Conservation (phyloP, 192 early-diverging fungal genomes). For the Pecoramyces ruminantium region DNA sequence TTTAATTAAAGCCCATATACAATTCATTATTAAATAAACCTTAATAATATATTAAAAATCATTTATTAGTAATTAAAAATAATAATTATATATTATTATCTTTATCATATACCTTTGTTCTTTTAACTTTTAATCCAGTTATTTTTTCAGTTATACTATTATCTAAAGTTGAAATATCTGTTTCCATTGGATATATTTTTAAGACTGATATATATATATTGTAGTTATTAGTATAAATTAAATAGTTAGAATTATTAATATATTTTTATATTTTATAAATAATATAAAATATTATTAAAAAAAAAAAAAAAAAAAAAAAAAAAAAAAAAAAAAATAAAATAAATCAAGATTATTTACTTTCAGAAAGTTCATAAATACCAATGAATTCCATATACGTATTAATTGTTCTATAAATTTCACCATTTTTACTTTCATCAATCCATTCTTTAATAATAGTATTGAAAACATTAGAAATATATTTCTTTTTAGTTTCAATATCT, state of each 20-base stretch:
- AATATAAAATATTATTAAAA: no score
- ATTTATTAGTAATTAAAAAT: no score
- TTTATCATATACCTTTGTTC: not conserved
- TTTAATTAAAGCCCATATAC: not conserved
- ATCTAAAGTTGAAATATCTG: not conserved
- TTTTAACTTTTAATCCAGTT: not conserved
- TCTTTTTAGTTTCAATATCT: not conserved
- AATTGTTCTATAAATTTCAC: not conserved
- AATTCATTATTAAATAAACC: not conserved
- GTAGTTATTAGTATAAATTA: no score
- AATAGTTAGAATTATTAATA: no score
- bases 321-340: no score
- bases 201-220: not conserved
- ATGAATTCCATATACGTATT: not conserved
- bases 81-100: no score
- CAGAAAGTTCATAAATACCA: not conserved
- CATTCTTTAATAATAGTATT: not conserved
- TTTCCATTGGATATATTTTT: not conserved
- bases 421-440: not conserved
- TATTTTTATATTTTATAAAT: no score
- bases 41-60: not conserved
- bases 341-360: no score
- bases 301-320: no score
- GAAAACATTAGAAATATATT: not conserved
- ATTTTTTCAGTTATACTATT: not conserved